Conservation (phyloP, 768 basidiomycete genomes). For the Tylopilus sp. region DNA sequence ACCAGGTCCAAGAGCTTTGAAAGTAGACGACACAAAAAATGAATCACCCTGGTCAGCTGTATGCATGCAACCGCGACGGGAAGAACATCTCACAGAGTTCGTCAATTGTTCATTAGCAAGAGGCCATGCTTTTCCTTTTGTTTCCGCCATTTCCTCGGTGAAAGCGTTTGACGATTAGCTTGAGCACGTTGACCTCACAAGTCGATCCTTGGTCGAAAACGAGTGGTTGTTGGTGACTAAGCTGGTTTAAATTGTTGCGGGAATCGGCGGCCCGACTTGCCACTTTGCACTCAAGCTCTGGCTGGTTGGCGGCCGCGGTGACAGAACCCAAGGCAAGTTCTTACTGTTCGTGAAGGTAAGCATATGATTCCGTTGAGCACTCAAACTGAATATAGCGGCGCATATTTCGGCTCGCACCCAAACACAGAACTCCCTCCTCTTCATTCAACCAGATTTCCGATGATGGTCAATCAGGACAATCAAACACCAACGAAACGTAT, state of each 20-base stretch:
- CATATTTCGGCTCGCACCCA: not conserved
- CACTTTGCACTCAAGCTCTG: too few species aligned
- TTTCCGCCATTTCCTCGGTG: conserved; percentile 54
- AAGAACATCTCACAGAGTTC: conserved; percentile 63
- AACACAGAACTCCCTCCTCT: not conserved
- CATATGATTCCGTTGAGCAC: not conserved
- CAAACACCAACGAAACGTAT: conserved; percentile 39
- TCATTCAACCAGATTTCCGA: not conserved
- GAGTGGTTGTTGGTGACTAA: not conserved
- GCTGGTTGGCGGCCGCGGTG: too few species aligned
- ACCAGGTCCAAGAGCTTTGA: conserved; percentile 89
- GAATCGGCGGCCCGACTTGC: too few species aligned
- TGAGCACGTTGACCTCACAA: conserved; percentile 30
- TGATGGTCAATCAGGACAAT: conserved; percentile 8
- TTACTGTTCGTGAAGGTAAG: not conserved
- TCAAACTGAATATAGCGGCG: not conserved
- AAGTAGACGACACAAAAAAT: not conserved
- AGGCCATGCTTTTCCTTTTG: conserved; percentile 83
- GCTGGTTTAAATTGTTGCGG: not conserved
- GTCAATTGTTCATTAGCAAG: conserved; percentile 82
- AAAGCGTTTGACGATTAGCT: conserved; percentile 1
- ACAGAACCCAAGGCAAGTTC: not conserved
- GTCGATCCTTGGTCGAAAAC: conserved; percentile 79
- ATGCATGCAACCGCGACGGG: not conserved
- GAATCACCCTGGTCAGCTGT: not conserved